phyloP scores from a whole-genome alignment of 257 asterid species.

The Orobanche coerulescens region DNA sequence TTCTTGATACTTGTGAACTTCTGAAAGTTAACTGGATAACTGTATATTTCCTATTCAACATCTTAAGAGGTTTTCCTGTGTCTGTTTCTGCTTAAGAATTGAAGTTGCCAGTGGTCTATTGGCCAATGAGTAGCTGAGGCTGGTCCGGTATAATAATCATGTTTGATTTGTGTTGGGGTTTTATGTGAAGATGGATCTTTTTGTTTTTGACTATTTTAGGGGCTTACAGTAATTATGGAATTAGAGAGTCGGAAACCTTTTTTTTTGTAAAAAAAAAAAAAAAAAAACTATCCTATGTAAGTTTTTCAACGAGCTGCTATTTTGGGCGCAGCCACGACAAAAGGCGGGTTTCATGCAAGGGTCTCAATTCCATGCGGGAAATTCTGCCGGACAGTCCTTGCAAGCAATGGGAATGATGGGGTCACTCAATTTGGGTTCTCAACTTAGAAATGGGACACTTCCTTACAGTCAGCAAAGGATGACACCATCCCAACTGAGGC shows the following conservation, averaged over 20 bases:
- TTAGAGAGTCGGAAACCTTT: constrained; percentile 8
- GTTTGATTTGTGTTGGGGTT: not conserved
- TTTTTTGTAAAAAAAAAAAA: no score
- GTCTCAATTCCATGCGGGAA: constrained; percentile 70
- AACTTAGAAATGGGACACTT: constrained; percentile 54
- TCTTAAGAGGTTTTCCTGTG: not conserved
- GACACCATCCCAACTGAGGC: constrained; percentile 56
- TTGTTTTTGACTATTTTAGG: not conserved
- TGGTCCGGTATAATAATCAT: constrained; percentile 8
- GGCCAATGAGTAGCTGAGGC: constrained; percentile 11
- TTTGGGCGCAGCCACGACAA: constrained; percentile 69
- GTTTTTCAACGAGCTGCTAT: constrained; percentile 24
- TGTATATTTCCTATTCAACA: not conserved
- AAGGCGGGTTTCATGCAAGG: constrained; percentile 73
- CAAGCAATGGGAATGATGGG: constrained; percentile 75
- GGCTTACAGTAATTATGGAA: not conserved
- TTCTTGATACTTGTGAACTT: not conserved
- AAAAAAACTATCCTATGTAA: not conserved
- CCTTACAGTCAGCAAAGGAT: constrained; percentile 55
- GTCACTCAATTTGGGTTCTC: constrained; percentile 55
- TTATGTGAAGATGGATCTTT: not conserved
- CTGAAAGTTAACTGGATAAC: not conserved
- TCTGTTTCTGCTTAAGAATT: constrained; percentile 4
- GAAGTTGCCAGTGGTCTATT: constrained; percentile 2
- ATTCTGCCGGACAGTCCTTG: constrained; percentile 70